Percentiles rank a stretch among this genome's conserved stretches.
Evolutionary conservation across 768 basidiomycete genomes (phyloP).

Genomic region (Rhodosporidiobolus odoratus): DNA sequence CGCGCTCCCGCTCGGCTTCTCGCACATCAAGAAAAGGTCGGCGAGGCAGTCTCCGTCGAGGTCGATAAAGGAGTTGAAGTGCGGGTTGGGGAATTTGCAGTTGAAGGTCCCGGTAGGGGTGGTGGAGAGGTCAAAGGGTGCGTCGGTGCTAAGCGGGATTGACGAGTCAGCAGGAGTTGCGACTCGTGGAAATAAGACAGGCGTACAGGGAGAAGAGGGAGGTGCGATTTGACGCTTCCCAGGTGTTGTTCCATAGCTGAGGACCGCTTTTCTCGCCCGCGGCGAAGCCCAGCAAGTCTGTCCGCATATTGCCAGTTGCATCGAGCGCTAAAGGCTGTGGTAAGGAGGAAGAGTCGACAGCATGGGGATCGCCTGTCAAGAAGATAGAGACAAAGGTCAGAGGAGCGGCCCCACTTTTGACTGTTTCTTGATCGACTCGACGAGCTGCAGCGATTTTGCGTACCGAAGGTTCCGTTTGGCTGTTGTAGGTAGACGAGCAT

Average conservation of each 20-base stretch:
- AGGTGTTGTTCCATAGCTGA: conserved; percentile 73
- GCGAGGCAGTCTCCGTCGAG: conserved; percentile 89
- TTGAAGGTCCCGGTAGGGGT: conserved; percentile 14
- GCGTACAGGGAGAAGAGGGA: conserved; percentile 65
- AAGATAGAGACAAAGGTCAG: not conserved
- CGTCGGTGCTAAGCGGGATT: conserved; percentile 12
- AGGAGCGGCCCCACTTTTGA: not conserved
- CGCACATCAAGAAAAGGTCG: conserved; percentile 86
- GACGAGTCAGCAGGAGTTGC: not conserved
- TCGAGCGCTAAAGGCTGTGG: conserved; percentile 84
- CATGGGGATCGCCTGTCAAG: conserved; percentile 14
- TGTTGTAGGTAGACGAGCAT: conserved; percentile 65
- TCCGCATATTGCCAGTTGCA: conserved; percentile 77
- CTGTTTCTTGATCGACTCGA: no score
- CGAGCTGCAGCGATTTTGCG: conserved; percentile 1
- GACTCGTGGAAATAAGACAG: not conserved
- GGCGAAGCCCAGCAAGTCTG: conserved; percentile 72
- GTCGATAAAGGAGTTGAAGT: conserved; percentile 91
- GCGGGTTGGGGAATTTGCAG: conserved; percentile 77
- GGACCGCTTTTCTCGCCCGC: conserved; percentile 49
- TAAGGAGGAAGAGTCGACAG: conserved; percentile 59
- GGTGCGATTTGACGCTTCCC: conserved; percentile 59
- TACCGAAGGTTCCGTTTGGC: conserved; percentile 45
- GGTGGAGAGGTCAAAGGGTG: conserved; percentile 29
- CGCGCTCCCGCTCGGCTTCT: conserved; percentile 48